Conservation (phyloP, 2,329 filamentous ascomycete species). For the Dactylellina sp. region DNA sequence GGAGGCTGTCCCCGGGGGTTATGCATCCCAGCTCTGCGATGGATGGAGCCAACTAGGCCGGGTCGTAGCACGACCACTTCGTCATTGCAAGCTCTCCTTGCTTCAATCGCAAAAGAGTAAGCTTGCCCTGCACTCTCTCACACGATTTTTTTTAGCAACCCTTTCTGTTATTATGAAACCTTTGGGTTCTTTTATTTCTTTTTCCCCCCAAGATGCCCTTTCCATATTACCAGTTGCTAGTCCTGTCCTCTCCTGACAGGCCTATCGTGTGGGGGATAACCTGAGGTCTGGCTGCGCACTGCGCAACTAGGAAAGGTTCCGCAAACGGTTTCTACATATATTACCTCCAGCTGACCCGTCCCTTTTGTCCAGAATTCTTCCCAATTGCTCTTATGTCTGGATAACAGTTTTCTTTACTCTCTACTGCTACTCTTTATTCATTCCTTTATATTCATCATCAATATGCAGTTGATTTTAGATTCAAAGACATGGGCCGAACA, state of each 20-base stretch:
- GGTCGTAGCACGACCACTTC: constrained; percentile 55
- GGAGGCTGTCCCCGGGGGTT: constrained; percentile 39
- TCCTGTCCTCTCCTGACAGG: constrained; percentile 54
- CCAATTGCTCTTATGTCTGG: constrained; percentile 55
- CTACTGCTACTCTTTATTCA: constrained; percentile 44
- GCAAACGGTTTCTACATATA: constrained; percentile 57
- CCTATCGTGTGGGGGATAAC: constrained; percentile 57
- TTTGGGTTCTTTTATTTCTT: constrained; percentile 47
- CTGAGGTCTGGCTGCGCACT: constrained; percentile 51
- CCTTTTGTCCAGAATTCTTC: constrained; percentile 56
- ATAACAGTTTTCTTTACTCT: constrained; percentile 40
- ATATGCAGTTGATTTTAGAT: constrained; percentile 60
- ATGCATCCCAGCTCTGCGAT: constrained; percentile 51
- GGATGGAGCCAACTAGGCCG: constrained; percentile 45
- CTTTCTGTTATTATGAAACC: constrained; percentile 53
- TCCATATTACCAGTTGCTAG: constrained; percentile 34
- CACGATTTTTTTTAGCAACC: constrained; percentile 55
- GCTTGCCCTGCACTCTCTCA: constrained; percentile 46
- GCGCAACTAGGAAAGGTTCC: constrained; percentile 43
- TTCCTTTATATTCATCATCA: constrained; percentile 51
- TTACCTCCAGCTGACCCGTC: constrained; percentile 55
- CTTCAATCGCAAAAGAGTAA: constrained; percentile 51
- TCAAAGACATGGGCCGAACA: constrained; percentile 60
- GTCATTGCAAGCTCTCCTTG: constrained; percentile 57
- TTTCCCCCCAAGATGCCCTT: constrained; percentile 33